Evolutionary conservation across 2,329 filamentous ascomycete species (phyloP).

Genomic region (Dactylellina sp.): DNA sequence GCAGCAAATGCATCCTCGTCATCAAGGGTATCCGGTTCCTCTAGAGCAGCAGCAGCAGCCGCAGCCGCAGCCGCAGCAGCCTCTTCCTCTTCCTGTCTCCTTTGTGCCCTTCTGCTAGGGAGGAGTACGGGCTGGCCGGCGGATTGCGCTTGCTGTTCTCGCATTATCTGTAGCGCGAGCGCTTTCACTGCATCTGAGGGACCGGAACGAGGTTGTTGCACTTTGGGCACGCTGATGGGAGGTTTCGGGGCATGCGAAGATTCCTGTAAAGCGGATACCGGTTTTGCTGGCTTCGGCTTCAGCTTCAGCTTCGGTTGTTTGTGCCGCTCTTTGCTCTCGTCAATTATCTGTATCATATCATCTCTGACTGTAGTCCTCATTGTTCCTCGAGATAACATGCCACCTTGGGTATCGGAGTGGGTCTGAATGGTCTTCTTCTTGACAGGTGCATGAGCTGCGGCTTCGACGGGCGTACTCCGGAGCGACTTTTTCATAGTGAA

Average conservation of each 20-base stretch:
- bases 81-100: constrained; percentile 13
- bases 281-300: constrained; percentile 4
- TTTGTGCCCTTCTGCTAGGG: constrained; percentile 39
- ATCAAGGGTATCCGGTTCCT: constrained; percentile 37
- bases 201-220: neutral
- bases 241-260: constrained; percentile 17
- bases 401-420: constrained; percentile 52
- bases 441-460: constrained; percentile 14
- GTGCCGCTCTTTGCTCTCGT: constrained; percentile 31
- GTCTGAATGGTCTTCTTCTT: constrained; percentile 51
- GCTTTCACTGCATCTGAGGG: constrained; percentile 50
- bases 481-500: constrained; percentile 34
- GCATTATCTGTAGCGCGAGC: constrained; percentile 47
- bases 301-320: neutral
- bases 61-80: constrained; percentile 9
- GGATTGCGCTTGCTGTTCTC: constrained; percentile 43
- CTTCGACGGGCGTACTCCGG: constrained; percentile 19
- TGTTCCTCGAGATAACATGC: constrained; percentile 44
- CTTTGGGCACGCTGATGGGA: neutral
- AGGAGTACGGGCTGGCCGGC: constrained; percentile 36
- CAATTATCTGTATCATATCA: constrained; percentile 42
- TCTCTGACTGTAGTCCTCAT: constrained; percentile 42
- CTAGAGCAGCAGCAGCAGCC: constrained; percentile 7
- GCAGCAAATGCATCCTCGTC: constrained; percentile 31
- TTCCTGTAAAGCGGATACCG: constrained; percentile 13